Percentiles rank a stretch among this genome's conserved stretches.
Conservation (phyloP, 2,329 filamentous ascomycete species). For the Phoma sp. region DNA sequence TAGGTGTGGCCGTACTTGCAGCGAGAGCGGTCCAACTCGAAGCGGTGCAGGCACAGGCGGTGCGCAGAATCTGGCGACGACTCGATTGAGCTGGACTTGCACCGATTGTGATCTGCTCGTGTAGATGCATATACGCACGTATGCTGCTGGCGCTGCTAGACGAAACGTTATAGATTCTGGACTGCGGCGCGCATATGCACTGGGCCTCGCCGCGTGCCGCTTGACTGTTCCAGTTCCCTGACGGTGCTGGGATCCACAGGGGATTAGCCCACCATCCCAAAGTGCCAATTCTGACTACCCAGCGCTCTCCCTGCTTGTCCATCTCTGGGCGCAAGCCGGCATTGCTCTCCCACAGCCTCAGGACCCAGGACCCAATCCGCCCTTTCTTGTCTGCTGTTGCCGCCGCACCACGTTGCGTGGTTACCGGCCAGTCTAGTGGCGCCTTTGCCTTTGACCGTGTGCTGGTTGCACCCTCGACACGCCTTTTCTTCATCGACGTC, state of each 20-base stretch:
- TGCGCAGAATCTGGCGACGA: slow-evolving; percentile 2
- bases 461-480: not conserved
- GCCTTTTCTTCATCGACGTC: slow-evolving; percentile 12
- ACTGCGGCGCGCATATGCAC: slow-evolving; percentile 3
- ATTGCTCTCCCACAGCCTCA: slow-evolving; percentile 10
- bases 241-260: slow-evolving; percentile 11
- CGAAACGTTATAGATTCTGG: not conserved
- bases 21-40: not conserved
- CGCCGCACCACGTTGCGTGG: slow-evolving; percentile 10
- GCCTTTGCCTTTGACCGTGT: slow-evolving; percentile 2
- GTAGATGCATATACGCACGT: not conserved
- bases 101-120: slow-evolving; percentile 4
- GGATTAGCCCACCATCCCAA: slow-evolving; percentile 15
- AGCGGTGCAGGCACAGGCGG: not conserved
- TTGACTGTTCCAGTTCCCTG: slow-evolving; percentile 7
- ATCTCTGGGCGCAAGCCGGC: slow-evolving; percentile 12
- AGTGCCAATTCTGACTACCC: slow-evolving; percentile 10
- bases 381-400: not conserved
- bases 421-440: not conserved
- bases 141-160: not conserved
- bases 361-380: not conserved
- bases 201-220: slow-evolving; percentile 9
- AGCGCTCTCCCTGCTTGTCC: slow-evolving; percentile 9
- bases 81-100: not conserved
- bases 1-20: not conserved